phyloP scores from a whole-genome alignment of 192 early-diverging fungal genomes.

The Mycoemilia scoparia region DNA sequence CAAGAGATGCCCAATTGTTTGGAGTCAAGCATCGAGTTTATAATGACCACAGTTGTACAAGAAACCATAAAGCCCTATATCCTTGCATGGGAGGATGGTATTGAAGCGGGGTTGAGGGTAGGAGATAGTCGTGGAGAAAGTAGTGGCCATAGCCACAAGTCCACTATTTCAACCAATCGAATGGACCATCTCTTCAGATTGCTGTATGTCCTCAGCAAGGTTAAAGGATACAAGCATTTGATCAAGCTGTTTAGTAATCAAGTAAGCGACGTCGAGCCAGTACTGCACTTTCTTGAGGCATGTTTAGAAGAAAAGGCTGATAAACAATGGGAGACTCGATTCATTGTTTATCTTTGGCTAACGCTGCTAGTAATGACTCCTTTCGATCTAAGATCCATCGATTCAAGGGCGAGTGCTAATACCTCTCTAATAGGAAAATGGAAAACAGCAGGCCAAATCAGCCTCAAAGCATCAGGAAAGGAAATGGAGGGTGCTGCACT shows the following conservation, averaged over 20 bases:
- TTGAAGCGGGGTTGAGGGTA: too few relatives aligned
- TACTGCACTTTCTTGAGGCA: too few relatives aligned
- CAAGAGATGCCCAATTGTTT: too few relatives aligned
- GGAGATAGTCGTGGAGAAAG: too few relatives aligned
- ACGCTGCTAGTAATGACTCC: slow-evolving; percentile 91
- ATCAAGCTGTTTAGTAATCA: slow-evolving; percentile 84
- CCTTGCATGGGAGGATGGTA: too few relatives aligned
- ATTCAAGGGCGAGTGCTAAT: slow-evolving; percentile 13
- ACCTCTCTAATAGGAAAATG: slow-evolving; percentile 48
- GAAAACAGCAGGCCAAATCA: slow-evolving; percentile 43
- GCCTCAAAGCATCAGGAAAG: slow-evolving; percentile 54
- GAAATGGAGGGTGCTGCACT: slow-evolving; percentile 74
- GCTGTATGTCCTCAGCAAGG: slow-evolving; percentile 64
- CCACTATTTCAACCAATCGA: too few relatives aligned
- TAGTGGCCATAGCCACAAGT: too few relatives aligned
- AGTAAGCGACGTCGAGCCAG: slow-evolving; percentile 73
- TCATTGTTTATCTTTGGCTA: slow-evolving; percentile 74
- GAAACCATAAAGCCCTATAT: too few relatives aligned
- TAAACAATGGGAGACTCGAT: slow-evolving; percentile 58
- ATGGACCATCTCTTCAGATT: slow-evolving; percentile 22
- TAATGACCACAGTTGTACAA: too few relatives aligned
- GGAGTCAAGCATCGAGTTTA: too few relatives aligned
- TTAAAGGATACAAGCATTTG: slow-evolving; percentile 78
- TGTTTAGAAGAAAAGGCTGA: slow-evolving; percentile 29
- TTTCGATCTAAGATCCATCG: slow-evolving; percentile 78